Conservation (phyloP, 2,329 filamentous ascomycete genomes). For the Ophiocordyceps camponoti-leonardi region DNA sequence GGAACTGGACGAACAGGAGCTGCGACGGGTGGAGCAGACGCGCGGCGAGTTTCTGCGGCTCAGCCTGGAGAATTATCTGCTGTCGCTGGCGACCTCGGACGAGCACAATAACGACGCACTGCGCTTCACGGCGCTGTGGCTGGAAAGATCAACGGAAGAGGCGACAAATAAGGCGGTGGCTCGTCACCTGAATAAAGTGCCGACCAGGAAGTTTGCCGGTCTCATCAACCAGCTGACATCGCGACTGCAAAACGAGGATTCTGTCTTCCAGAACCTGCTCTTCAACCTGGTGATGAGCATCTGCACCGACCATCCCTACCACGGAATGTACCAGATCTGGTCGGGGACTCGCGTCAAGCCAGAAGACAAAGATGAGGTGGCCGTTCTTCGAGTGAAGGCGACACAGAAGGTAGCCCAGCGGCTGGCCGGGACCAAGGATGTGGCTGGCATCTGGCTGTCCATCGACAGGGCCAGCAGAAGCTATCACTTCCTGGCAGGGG, state of each 20-base stretch:
- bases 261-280: constrained; percentile 62
- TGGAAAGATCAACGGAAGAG: constrained; percentile 65
- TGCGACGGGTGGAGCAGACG: constrained; percentile 58
- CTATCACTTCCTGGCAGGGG: constrained; percentile 47
- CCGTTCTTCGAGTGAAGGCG: constrained; percentile 55
- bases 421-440: constrained; percentile 35
- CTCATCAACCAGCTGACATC: constrained; percentile 95
- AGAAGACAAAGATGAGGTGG: constrained; percentile 56
- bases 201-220: constrained; percentile 79
- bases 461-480: constrained; percentile 58
- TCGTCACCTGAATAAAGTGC: constrained; percentile 53
- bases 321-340: constrained; percentile 95
- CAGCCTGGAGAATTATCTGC: constrained; percentile 83
- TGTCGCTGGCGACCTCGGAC: constrained; percentile 71
- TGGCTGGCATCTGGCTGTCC: constrained; percentile 44
- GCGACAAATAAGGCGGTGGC: constrained; percentile 63
- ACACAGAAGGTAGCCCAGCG: constrained; percentile 50
- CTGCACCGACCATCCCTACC: constrained; percentile 84
- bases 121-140: constrained; percentile 86
- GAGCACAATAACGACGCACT: constrained; percentile 78
- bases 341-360: constrained; percentile 55
- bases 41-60: constrained; percentile 72
- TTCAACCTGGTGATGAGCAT: constrained; percentile 62
- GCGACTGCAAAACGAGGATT: constrained; percentile 56
- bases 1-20: constrained; percentile 76